These are phyloP conservation scores for Leishmania lainsoni DNA, from an alignment of 208 protist genomes.

Conservation along the genomic window DNA sequence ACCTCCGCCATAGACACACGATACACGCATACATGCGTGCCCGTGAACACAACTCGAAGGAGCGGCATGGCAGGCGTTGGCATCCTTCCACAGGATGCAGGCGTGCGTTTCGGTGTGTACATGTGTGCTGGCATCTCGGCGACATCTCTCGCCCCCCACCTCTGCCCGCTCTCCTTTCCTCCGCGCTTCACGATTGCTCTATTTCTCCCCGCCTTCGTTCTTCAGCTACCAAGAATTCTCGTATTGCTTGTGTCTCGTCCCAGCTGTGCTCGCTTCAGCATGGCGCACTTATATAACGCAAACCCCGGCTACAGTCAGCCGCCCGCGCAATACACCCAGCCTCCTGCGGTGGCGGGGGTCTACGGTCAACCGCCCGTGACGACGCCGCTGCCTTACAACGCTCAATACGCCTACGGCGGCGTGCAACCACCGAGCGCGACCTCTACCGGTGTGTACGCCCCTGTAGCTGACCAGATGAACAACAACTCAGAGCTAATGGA, in stretches of 20 bases:
- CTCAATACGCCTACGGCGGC: constrained; percentile 22
- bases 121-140: background rate
- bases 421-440: constrained; percentile 13
- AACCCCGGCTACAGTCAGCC: background rate
- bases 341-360: background rate
- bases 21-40: background rate
- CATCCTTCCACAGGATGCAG: background rate
- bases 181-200: background rate
- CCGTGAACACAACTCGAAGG: background rate
- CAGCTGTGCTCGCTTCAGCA: background rate
- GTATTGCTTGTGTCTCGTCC: background rate
- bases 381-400: constrained; percentile 31
- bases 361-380: constrained; percentile 16
- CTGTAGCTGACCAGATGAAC: constrained; percentile 21
- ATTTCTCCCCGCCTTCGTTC: background rate
- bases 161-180: background rate
- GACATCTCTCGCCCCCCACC: background rate
- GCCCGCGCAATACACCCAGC: background rate
- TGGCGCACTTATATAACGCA: constrained; percentile 8
- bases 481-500: constrained; percentile 48
- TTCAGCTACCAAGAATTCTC: background rate
- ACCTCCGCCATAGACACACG: background rate
- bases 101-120: background rate
- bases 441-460: constrained; percentile 32
- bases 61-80: background rate